phyloP scores from a whole-genome alignment of 805 yeast species.

The Starmera quercuum region DNA sequence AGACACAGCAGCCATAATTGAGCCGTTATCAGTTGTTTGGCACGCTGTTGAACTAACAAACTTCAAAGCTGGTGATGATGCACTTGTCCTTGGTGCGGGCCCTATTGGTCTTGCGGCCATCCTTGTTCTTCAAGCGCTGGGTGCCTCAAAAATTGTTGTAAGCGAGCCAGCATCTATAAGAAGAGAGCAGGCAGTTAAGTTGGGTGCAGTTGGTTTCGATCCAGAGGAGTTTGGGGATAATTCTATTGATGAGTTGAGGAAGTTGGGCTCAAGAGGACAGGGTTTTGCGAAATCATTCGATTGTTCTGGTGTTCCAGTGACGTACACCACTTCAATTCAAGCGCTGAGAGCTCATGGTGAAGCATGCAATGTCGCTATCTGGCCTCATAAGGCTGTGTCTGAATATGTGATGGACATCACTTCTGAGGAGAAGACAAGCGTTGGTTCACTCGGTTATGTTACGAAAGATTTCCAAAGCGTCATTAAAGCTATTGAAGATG shows the following conservation, averaged over 20 bases:
- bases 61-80: slow-evolving; percentile 36
- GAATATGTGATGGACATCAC: slow-evolving; percentile 40
- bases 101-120: slow-evolving; percentile 56
- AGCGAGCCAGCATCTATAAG: slow-evolving; percentile 56
- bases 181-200: slow-evolving; percentile 45
- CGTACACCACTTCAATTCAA: slow-evolving; percentile 34
- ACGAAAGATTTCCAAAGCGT: slow-evolving; percentile 36
- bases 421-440: slow-evolving; percentile 31
- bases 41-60: slow-evolving; percentile 43
- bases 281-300: slow-evolving; percentile 48
- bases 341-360: slow-evolving; percentile 34
- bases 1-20: slow-evolving; percentile 50
- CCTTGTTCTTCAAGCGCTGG: slow-evolving; percentile 44
- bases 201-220: slow-evolving; percentile 39
- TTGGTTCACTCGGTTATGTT: slow-evolving; percentile 39
- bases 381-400: slow-evolving; percentile 38
- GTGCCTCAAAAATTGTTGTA: slow-evolving; percentile 43
- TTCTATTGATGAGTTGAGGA: slow-evolving; percentile 23
- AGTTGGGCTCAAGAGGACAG: slow-evolving; percentile 29
- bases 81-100: slow-evolving; percentile 52
- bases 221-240: slow-evolving; percentile 28
- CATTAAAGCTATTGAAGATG: slow-evolving; percentile 31
- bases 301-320: slow-evolving; percentile 43
- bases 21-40: slow-evolving; percentile 53
- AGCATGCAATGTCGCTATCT: slow-evolving; percentile 41